phyloP scores from a whole-genome alignment of 305 asterid genomes.

The Petunia hybrid region DNA sequence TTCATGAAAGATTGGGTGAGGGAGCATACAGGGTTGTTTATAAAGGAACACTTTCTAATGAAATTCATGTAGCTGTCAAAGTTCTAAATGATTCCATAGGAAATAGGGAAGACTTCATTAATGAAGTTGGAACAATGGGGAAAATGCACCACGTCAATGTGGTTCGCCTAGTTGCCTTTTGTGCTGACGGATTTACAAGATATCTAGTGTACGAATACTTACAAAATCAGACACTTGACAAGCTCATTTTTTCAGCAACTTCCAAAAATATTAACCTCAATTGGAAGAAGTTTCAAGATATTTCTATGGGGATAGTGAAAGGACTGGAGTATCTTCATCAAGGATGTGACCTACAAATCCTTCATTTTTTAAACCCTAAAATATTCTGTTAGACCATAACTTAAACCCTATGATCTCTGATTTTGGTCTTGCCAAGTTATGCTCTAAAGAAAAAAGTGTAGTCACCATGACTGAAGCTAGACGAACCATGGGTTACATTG shows the following conservation, averaged over 20 bases:
- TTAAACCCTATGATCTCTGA: slow-evolving; percentile 24
- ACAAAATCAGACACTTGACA: slow-evolving; percentile 20
- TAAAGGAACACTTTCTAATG: neutral
- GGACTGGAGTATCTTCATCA: slow-evolving; percentile 30
- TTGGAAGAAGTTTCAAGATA: slow-evolving; percentile 6
- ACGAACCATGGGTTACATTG: slow-evolving; percentile 25
- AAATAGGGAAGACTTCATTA: slow-evolving; percentile 17
- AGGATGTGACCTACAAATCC: slow-evolving; percentile 25
- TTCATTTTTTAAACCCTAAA: slow-evolving; percentile 32
- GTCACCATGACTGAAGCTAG: slow-evolving; percentile 27
- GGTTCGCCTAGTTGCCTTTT: slow-evolving; percentile 1
- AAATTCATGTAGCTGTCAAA: slow-evolving; percentile 1
- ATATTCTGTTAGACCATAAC: slow-evolving; percentile 19
- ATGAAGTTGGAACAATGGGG: slow-evolving; percentile 16
- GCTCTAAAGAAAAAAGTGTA: slow-evolving; percentile 3
- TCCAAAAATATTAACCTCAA: neutral
- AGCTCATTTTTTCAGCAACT: neutral
- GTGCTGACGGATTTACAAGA: slow-evolving; percentile 20
- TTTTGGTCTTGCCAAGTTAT: slow-evolving; percentile 29
- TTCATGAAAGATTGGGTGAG: neutral
- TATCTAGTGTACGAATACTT: slow-evolving; percentile 16
- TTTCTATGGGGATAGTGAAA: slow-evolving; percentile 24
- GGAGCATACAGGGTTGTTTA: slow-evolving; percentile 24
- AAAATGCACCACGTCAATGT: slow-evolving; percentile 13
- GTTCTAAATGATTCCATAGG: slow-evolving; percentile 16